Conservation (phyloP, 139 green algal genomes). For the Picochlorum sp. region DNA sequence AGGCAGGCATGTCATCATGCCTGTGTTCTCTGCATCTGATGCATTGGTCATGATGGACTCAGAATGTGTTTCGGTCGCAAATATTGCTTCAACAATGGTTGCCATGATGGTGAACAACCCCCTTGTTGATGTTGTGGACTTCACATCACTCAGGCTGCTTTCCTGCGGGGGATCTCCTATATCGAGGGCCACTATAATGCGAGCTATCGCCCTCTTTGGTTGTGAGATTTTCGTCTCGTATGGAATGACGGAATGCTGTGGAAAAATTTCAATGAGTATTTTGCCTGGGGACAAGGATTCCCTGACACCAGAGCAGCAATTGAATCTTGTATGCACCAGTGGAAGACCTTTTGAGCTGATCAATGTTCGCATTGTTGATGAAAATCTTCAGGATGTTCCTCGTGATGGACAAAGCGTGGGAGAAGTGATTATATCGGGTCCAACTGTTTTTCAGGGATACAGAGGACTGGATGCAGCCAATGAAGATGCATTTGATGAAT, state of each 20-base stretch:
- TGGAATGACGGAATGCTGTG: conserved; percentile 92
- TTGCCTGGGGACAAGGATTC: conserved; percentile 30
- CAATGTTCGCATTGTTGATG: conserved; percentile 52
- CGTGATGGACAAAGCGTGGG: conserved; percentile 41
- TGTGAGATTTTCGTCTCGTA: conserved; percentile 85
- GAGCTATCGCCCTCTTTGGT: conserved; percentile 51
- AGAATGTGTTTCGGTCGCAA: conserved; percentile 66
- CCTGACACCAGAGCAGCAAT: conserved; percentile 28
- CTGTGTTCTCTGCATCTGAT: conserved; percentile 48
- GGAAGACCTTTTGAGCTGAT: conserved; percentile 66
- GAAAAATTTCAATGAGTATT: conserved; percentile 89
- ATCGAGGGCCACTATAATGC: conserved; percentile 39
- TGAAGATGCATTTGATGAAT: conserved; percentile 31
- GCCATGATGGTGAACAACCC: conserved; percentile 73
- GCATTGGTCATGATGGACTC: conserved; percentile 69
- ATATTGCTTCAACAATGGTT: conserved; percentile 83
- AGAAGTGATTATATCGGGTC: conserved; percentile 60
- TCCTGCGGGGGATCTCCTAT: conserved; percentile 79
- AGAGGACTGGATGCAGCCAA: conserved; percentile 32
- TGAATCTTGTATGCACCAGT: conserved; percentile 51
- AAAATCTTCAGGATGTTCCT: conserved; percentile 28
- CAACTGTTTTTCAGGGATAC: conserved; percentile 70
- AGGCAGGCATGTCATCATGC: conserved; percentile 66
- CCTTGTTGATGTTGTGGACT: conserved; percentile 45
- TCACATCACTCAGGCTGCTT: conserved; percentile 62